Evolutionary conservation across 352 stramenopile genomes (phyloP).

Genomic region (Phytophthora vignae): DNA sequence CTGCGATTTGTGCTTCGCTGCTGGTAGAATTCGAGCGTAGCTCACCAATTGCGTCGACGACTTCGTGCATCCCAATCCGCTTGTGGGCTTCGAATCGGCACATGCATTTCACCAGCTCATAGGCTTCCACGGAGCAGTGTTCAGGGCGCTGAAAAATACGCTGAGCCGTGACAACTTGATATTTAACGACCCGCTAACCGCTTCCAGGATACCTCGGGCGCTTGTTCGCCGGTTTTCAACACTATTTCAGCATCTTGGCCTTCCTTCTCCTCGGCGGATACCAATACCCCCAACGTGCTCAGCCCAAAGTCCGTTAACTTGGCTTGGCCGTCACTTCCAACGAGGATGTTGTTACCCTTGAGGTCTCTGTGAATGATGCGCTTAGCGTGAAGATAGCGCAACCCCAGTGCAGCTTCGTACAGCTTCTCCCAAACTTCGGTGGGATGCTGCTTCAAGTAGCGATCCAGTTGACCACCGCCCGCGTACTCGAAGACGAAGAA

Average conservation of each 20-base stretch:
- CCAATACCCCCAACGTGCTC: background rate
- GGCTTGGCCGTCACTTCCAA: slow-evolving; percentile 1
- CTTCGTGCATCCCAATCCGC: background rate
- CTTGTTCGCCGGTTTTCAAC: background rate
- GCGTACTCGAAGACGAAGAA: slow-evolving; percentile 23
- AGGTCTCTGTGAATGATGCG: slow-evolving; percentile 3
- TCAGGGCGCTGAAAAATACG: slow-evolving; percentile 9
- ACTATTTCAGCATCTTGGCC: background rate
- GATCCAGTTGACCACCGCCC: background rate
- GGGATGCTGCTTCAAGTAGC: slow-evolving; percentile 3
- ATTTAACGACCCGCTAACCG: slow-evolving; percentile 15
- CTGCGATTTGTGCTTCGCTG: too few relatives aligned
- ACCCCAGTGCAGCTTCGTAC: slow-evolving; percentile 10
- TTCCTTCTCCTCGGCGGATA: too few relatives aligned
- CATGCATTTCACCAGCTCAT: slow-evolving; percentile 18
- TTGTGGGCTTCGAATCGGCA: slow-evolving; percentile 15
- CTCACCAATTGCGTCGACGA: background rate
- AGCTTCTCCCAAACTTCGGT: slow-evolving; percentile 12
- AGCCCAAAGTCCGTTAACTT: background rate
- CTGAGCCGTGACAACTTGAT: slow-evolving; percentile 7
- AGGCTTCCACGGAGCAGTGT: slow-evolving; percentile 16
- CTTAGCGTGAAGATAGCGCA: slow-evolving; percentile 10
- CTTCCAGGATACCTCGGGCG: background rate
- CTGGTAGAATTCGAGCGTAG: background rate
- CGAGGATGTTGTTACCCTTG: background rate